A percentile compares a stretch with the other conserved stretches of the same genome.
These are phyloP conservation scores for Coemansia sp. DNA, from an alignment of 371 early-diverging fungal species.

Conservation along the genomic window DNA sequence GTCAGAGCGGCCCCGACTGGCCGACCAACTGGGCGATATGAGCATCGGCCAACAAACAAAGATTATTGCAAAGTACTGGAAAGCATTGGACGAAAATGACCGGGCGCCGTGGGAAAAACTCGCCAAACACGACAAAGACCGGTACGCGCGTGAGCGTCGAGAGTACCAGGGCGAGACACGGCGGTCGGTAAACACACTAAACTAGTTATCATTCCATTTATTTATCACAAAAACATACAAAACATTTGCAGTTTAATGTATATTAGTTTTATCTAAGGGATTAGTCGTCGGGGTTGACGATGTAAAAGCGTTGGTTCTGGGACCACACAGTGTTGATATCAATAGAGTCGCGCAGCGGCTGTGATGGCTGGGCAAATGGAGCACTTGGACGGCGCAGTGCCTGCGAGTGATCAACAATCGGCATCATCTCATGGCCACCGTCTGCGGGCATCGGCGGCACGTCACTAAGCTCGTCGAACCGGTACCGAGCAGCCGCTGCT, in stretches of 20 bases:
- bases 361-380: conserved; percentile 1
- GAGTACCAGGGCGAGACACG: conserved; percentile 55
- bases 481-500: conserved; percentile 30
- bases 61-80: conserved; percentile 68
- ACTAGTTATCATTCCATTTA: background rate
- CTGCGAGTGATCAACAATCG: background rate
- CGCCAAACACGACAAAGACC: conserved; percentile 68
- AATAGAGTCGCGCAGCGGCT: conserved; percentile 33
- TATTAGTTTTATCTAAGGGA: background rate
- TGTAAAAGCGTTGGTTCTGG: conserved; percentile 29
- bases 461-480: conserved; percentile 36
- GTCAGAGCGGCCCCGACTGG: conserved; percentile 61
- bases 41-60: conserved; percentile 67
- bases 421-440: background rate
- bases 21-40: conserved; percentile 59
- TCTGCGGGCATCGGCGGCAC: background rate
- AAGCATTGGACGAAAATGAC: conserved; percentile 56
- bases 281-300: conserved; percentile 36
- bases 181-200: conserved; percentile 14
- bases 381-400: background rate
- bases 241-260: background rate
- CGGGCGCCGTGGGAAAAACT: conserved; percentile 62
- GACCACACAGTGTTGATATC: conserved; percentile 31
- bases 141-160: conserved; percentile 72
- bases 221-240: background rate